Percentiles rank a stretch among this genome's conserved stretches.
Evolutionary conservation across 164 flowering plant species (phyloP).

Genomic region (Liquidambar formosana): DNA sequence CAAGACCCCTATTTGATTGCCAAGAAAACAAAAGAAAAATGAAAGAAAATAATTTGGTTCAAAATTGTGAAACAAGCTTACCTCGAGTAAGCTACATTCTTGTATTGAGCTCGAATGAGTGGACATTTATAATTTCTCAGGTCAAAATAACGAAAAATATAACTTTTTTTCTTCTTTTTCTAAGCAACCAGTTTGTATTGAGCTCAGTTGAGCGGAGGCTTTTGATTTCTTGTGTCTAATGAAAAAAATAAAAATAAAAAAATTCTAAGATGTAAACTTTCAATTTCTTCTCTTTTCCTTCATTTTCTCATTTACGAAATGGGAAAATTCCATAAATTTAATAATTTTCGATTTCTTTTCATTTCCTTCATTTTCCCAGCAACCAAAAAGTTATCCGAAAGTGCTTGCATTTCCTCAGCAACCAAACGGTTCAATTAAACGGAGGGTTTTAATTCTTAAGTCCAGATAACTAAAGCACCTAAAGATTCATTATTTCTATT

Average conservation of each 20-base stretch:
- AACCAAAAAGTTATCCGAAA: neutral
- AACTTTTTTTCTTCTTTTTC: neutral
- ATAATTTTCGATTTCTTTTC: no score
- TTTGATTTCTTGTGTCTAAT: no score
- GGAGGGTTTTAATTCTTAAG: no score
- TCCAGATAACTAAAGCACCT: no score
- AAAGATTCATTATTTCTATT: no score
- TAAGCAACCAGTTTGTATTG: neutral
- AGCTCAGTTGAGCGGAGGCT: no score
- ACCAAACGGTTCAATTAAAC: neutral
- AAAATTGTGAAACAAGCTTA: neutral
- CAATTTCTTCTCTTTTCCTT: neutral
- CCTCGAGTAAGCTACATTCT: neutral
- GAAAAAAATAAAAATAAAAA: no score
- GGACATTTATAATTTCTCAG: neutral
- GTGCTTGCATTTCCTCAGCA: slow-evolving; percentile 9
- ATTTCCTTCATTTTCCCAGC: slow-evolving; percentile 7
- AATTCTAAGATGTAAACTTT: neutral
- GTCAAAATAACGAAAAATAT: neutral
- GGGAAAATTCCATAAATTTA: no score
- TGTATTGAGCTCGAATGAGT: neutral
- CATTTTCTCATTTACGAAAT: neutral
- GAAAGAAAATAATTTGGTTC: neutral
- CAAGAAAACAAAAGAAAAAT: neutral
- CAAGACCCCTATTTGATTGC: neutral